A percentile compares a stretch with the other conserved stretches of the same genome.
phyloP scores from a whole-genome alignment of 805 yeast genomes.

The Candida ascalaphidarum region DNA sequence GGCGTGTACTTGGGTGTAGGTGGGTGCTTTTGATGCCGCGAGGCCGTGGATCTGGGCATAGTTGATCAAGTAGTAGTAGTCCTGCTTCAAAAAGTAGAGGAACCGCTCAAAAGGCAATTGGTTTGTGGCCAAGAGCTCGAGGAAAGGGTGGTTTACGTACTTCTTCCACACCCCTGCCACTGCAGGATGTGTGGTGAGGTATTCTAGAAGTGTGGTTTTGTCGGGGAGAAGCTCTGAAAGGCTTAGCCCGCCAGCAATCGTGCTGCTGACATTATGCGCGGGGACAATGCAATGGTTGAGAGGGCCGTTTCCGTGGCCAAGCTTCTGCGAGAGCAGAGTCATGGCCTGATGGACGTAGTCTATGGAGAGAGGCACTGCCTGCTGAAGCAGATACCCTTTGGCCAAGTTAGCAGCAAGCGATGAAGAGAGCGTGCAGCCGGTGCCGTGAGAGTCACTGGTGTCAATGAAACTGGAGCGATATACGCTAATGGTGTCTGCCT shows the following conservation, averaged over 20 bases:
- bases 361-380: constrained; percentile 49
- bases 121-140: constrained; percentile 43
- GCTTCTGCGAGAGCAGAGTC: constrained; percentile 28
- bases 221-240: background rate
- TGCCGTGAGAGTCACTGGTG: constrained; percentile 69
- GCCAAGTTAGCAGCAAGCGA: constrained; percentile 74
- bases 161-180: constrained; percentile 48
- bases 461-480: constrained; percentile 38
- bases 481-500: constrained; percentile 23
- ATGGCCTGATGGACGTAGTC: constrained; percentile 64
- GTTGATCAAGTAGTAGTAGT: constrained; percentile 59
- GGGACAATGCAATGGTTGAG: constrained; percentile 51
- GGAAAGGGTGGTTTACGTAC: constrained; percentile 58
- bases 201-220: constrained; percentile 28
- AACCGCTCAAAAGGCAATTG: constrained; percentile 42
- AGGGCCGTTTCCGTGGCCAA: constrained; percentile 63
- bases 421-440: constrained; percentile 84
- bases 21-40: constrained; percentile 56
- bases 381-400: constrained; percentile 33
- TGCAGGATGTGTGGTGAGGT: constrained; percentile 46
- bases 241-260: too few relatives aligned
- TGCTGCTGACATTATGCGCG: background rate
- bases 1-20: constrained; percentile 39
- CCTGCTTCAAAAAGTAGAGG: constrained; percentile 50
- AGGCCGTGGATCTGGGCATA: constrained; percentile 60